Evolutionary conservation across 2,329 filamentous ascomycete species (phyloP).

Genomic region (Curvularia sp.): DNA sequence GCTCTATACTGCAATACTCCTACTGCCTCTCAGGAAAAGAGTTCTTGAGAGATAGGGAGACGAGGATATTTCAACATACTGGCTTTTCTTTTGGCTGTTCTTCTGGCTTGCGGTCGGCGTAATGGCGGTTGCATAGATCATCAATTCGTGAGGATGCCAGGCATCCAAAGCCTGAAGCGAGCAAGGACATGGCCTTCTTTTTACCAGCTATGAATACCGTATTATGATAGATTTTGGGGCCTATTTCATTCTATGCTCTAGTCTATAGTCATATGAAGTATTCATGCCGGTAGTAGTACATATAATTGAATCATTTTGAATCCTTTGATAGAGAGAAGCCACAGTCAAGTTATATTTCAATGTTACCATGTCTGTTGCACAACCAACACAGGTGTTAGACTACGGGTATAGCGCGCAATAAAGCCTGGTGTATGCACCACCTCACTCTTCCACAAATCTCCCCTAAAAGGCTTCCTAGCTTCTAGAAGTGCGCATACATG

Average conservation of each 20-base stretch:
- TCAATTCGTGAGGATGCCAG: background rate
- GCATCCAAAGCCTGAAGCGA: background rate
- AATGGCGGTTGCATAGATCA: too few species aligned
- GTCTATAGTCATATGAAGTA: background rate
- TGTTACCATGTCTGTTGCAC: conserved; percentile 11
- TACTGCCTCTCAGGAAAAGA: background rate
- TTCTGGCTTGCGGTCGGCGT: background rate
- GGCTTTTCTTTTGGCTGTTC: background rate
- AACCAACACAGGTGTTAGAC: conserved; percentile 36
- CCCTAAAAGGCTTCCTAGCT: too few species aligned
- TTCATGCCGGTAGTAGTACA: background rate
- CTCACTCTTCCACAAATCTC: too few species aligned
- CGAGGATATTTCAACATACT: background rate
- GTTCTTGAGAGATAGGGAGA: background rate
- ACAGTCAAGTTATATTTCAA: background rate
- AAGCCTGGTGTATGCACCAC: conserved; percentile 13
- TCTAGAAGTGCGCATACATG: too few species aligned
- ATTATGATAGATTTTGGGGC: background rate
- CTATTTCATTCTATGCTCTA: background rate
- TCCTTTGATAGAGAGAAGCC: background rate
- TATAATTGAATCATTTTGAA: background rate
- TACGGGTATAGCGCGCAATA: conserved; percentile 35
- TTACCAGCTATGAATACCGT: too few species aligned
- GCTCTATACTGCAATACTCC: background rate
- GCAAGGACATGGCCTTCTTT: background rate